Conservation (phyloP, 768 basidiomycete genomes). For the Mycena venus region DNA sequence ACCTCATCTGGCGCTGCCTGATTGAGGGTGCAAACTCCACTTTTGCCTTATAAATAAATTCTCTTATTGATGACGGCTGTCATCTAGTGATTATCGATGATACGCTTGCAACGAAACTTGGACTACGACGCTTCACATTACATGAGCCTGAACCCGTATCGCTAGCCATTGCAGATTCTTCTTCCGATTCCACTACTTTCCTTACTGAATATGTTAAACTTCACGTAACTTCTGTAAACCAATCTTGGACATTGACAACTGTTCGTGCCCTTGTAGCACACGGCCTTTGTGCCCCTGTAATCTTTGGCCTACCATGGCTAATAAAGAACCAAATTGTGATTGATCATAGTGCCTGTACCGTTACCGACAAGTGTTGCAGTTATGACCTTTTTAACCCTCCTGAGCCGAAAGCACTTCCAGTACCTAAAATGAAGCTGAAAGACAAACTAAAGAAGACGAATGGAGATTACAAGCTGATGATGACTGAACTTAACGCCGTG, state of each 20-base stretch:
- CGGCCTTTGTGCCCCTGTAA: constrained; percentile 35
- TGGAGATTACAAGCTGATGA: neutral
- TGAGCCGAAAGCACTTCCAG: neutral
- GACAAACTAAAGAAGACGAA: neutral
- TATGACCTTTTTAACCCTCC: constrained; percentile 30
- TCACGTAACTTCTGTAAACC: constrained; percentile 24
- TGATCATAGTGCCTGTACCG: constrained; percentile 29
- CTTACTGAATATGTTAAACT: constrained; percentile 38
- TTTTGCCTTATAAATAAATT: neutral
- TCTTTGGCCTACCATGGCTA: constrained; percentile 43
- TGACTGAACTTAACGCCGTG: neutral
- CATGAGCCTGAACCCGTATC: constrained; percentile 34
- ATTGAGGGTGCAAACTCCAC: too few species aligned
- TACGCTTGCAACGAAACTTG: constrained; percentile 9
- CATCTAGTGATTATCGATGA: constrained; percentile 1
- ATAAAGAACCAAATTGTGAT: constrained; percentile 32
- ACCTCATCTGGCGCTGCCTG: too few species aligned
- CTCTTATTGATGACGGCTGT: constrained; percentile 34
- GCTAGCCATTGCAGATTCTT: neutral
- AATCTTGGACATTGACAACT: constrained; percentile 34
- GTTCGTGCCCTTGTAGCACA: constrained; percentile 35
- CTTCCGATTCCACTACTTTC: constrained; percentile 7
- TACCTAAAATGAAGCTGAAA: neutral
- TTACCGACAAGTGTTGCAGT: constrained; percentile 22
- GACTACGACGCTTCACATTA: constrained; percentile 25